Evolutionary conservation across 768 basidiomycete genomes (phyloP).

Genomic region (Suillus variegatus): DNA sequence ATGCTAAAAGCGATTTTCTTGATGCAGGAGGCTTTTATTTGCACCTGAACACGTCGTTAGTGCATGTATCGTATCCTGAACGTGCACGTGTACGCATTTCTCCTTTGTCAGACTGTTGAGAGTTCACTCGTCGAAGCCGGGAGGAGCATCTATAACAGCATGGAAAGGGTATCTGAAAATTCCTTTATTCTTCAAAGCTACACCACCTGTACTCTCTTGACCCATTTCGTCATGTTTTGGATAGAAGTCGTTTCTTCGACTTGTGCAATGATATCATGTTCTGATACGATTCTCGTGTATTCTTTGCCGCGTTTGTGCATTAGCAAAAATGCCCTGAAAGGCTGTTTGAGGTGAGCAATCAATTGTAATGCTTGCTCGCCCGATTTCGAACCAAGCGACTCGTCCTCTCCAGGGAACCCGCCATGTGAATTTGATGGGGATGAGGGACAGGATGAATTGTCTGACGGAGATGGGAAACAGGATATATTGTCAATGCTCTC

Average conservation of each 20-base stretch:
- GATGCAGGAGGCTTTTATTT: conserved; percentile 43
- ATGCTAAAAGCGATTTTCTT: conserved; percentile 47
- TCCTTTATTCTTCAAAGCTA: not conserved
- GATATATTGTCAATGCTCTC: not conserved
- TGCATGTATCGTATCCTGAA: not conserved
- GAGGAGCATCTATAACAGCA: conserved; percentile 38
- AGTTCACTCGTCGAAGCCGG: conserved; percentile 39
- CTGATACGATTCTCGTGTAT: not conserved
- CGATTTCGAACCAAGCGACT: not conserved
- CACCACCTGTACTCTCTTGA: not conserved
- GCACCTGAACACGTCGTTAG: conserved; percentile 24
- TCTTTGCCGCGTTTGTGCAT: not conserved
- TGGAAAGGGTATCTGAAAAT: no score
- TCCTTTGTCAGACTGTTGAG: conserved; percentile 44
- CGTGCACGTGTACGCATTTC: conserved; percentile 28
- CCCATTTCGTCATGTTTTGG: not conserved
- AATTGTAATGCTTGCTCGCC: no score
- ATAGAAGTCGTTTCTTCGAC: not conserved
- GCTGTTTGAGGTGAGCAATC: not conserved
- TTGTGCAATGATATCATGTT: not conserved
- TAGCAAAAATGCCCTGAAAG: not conserved
- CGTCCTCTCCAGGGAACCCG: not conserved
- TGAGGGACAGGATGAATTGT: not conserved
- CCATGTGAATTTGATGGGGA: not conserved
- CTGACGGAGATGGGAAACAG: no score